These are phyloP conservation scores for Naganishia randhawae DNA, from an alignment of 768 basidiomycete genomes.

Conservation along the genomic window DNA sequence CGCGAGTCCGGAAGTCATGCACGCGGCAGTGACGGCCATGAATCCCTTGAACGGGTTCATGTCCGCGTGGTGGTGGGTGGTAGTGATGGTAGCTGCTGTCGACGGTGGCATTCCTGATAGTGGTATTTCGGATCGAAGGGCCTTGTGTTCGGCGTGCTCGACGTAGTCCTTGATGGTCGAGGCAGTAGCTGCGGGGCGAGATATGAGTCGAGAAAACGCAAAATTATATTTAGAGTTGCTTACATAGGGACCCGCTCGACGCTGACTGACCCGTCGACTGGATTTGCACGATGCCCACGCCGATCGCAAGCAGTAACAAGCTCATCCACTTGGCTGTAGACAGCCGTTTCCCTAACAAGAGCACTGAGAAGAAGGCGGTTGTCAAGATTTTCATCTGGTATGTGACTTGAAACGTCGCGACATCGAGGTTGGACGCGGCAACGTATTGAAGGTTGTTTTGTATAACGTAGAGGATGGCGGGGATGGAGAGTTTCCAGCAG, in stretches of 20 bases:
- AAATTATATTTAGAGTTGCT: not conserved
- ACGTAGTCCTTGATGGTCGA: slow-evolving; percentile 30
- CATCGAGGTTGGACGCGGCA: slow-evolving; percentile 86
- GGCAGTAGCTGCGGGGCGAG: slow-evolving; percentile 29
- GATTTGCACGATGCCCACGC: slow-evolving; percentile 87
- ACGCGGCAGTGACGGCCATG: slow-evolving; percentile 80
- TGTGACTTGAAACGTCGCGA: slow-evolving; percentile 92
- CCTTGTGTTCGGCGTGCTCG: slow-evolving; percentile 10
- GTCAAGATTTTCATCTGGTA: slow-evolving; percentile 98
- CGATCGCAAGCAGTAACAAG: slow-evolving; percentile 76
- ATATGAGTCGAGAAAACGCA: slow-evolving; percentile 26
- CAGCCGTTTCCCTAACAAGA: slow-evolving; percentile 73
- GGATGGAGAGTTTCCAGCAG: slow-evolving; percentile 96
- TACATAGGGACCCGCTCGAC: slow-evolving; percentile 3
- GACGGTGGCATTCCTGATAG: not conserved
- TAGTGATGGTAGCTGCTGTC: not conserved
- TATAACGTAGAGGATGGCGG: slow-evolving; percentile 90
- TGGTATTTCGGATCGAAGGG: slow-evolving; percentile 12
- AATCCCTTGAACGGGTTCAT: slow-evolving; percentile 86
- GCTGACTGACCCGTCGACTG: slow-evolving; percentile 57
- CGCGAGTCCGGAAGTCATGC: slow-evolving; percentile 91
- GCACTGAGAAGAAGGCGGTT: slow-evolving; percentile 81
- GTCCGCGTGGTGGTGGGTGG: slow-evolving; percentile 50
- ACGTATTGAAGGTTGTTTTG: slow-evolving; percentile 96
- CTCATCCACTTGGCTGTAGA: slow-evolving; percentile 75